phyloP scores from a whole-genome alignment of 2,329 filamentous ascomycete species.

The Ceratocystis diversiconidia region DNA sequence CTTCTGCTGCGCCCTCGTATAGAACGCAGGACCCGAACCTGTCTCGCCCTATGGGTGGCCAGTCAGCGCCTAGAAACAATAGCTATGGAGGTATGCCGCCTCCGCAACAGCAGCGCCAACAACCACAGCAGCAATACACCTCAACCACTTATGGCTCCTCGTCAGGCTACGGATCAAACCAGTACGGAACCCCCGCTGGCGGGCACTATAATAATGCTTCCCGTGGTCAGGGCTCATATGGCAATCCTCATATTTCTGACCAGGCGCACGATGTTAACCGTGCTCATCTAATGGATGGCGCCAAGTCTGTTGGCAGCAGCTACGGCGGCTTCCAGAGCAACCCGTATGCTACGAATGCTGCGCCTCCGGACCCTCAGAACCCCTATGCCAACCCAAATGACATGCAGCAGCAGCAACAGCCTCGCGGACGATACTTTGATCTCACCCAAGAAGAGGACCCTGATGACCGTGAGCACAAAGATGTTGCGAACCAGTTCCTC shows the following conservation, averaged over 20 bases:
- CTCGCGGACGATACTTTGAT: conserved; percentile 56
- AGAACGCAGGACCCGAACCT: conserved; percentile 14
- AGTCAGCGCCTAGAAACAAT: conserved; percentile 22
- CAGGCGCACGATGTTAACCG: conserved; percentile 34
- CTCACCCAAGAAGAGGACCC: conserved; percentile 62
- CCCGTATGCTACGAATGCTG: conserved; percentile 17
- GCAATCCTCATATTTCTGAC: conserved; percentile 31
- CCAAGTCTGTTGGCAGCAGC: conserved; percentile 18
- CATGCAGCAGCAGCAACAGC: conserved; percentile 34
- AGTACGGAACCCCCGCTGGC: conserved; percentile 34
- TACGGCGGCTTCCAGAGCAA: conserved; percentile 21
- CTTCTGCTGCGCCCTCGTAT: conserved; percentile 16
- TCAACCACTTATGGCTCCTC: conserved; percentile 18
- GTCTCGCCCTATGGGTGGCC: conserved; percentile 8
- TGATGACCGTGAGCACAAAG: conserved; percentile 57
- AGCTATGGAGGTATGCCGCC: conserved; percentile 8
- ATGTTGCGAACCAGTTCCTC: conserved; percentile 38
- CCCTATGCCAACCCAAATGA: conserved; percentile 18
- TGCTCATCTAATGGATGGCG: conserved; percentile 12
- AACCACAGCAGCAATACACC: conserved; percentile 10
- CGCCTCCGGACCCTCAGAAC: conserved; percentile 9
- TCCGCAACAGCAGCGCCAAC: conserved; percentile 19
- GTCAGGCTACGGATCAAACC: conserved; percentile 39
- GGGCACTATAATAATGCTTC: conserved; percentile 44
- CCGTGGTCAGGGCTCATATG: conserved; percentile 42